Evolutionary conservation across 371 early-diverging fungal species (phyloP), one percentile per base, ranked within the genome.

Genomic region (Mortierella sp.): DNA sequence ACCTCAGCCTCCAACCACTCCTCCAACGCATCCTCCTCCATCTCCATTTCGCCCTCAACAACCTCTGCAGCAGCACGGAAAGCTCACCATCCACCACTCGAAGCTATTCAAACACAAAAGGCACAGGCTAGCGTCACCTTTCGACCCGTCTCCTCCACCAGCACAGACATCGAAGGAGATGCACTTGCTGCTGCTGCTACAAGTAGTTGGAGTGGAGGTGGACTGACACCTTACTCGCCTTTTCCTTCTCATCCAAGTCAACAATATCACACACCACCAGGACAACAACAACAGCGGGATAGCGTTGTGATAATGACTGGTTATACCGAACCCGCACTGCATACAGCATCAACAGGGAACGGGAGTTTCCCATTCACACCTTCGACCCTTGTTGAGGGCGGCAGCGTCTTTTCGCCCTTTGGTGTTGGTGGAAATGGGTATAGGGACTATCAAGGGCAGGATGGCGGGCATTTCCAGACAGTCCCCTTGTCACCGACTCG

Each of bases 311-410:
- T 68, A 9, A 42, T 68, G 68, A 11, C 38, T 38, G 68, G 68
- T 28, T 47, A 31, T 38, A 16, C 52, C 19, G 73, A 70, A 7
- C 70, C 24, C 26, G 26, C 74, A 31, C 7, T 78, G 42, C 42
- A 63, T 2, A 44, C 73, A 11, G 73, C 57, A 28, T 42, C 74
- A 7, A 74, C 74, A n/a, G 58, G 42, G 7, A 31, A 28, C 1
- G 75, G 52, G 9, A 58, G 48, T n/a, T 73, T 74, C 24, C 81
- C 77, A 13, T 77, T 77, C 60, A 81, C 81, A 45, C 81, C 81
- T 19, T 77, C 81, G n/a, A 81, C 77, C 1, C 70, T 81, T 42
- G 81, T 80, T 1, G 77, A 70, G 45, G 70, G 70, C 42, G 45
- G 65, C 7, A 57, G 77, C 45, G 28, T 24, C 6, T 57, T 57